These are phyloP conservation scores for Fomitopsis palustris DNA, from an alignment of 1,284 basidiomycete species.

Conservation along the genomic window DNA sequence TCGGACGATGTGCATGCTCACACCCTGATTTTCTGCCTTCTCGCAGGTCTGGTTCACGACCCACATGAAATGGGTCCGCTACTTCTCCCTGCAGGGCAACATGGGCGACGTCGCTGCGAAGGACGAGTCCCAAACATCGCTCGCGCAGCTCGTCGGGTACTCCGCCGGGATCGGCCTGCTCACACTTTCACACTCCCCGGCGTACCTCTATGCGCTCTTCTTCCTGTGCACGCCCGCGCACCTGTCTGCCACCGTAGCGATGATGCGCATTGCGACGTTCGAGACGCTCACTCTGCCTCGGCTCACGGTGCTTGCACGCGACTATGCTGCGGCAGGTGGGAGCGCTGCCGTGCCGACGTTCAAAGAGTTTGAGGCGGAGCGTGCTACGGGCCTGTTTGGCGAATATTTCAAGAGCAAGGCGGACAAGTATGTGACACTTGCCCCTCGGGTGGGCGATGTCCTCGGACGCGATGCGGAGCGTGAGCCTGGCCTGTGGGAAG, in stretches of 20 bases:
- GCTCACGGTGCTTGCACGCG: conserved; percentile 21
- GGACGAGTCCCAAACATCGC: conserved; percentile 29
- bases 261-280: conserved; percentile 29
- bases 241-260: conserved; percentile 22
- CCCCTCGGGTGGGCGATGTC: conserved; percentile 24
- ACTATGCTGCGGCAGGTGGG: conserved; percentile 13
- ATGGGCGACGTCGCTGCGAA: conserved; percentile 31
- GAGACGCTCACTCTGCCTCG: conserved; percentile 29
- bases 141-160: conserved; percentile 28
- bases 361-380: conserved; percentile 18
- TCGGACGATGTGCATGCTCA: background rate
- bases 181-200: conserved; percentile 26
- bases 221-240: conserved; percentile 24
- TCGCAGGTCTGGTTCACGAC: conserved; percentile 29
- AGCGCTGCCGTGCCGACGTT: conserved; percentile 14
- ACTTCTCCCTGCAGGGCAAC: conserved; percentile 29
- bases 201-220: conserved; percentile 29
- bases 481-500: conserved; percentile 21
- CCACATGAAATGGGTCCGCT: conserved; percentile 32
- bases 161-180: conserved; percentile 27
- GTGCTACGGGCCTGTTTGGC: conserved; percentile 25
- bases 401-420: conserved; percentile 27
- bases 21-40: background rate
- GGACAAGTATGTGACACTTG: conserved; percentile 21
- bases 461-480: conserved; percentile 12